Percentiles rank a stretch among this genome's conserved stretches.
phyloP scores from a whole-genome alignment of 305 asterid genomes.

The Fraxinus sp. region DNA sequence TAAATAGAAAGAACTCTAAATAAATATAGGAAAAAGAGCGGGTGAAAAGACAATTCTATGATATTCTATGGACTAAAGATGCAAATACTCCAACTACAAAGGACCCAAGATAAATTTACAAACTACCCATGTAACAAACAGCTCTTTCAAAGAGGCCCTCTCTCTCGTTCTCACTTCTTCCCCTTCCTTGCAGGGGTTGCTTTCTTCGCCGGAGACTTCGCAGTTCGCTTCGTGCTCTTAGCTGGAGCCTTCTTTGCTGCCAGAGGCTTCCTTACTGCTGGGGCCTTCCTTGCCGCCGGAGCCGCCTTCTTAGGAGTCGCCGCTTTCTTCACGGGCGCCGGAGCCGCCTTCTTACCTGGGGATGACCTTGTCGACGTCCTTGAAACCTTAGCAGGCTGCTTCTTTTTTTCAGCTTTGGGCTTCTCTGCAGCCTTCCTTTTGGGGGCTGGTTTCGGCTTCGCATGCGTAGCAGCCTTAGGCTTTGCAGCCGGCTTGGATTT shows the following conservation, averaged over 20 bases:
- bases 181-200: constrained; percentile 46
- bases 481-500: constrained; percentile 35
- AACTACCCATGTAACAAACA: constrained; percentile 49
- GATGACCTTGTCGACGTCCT: constrained; percentile 52
- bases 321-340: constrained; percentile 16
- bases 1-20: not conserved
- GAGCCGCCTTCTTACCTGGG: constrained; percentile 45
- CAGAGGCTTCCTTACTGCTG: constrained; percentile 30
- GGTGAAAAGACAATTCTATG: constrained; percentile 15
- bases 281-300: constrained; percentile 43
- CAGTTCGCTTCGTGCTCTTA: constrained; percentile 33
- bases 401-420: constrained; percentile 45
- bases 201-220: constrained; percentile 61
- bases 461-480: constrained; percentile 25
- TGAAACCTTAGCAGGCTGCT: constrained; percentile 47
- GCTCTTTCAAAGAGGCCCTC: constrained; percentile 12
- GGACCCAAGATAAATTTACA: constrained; percentile 48
- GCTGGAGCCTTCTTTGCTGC: constrained; percentile 36
- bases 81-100: constrained; percentile 31
- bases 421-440: constrained; percentile 56
- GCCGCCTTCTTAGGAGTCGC: constrained; percentile 43
- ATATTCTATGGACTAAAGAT: constrained; percentile 21
- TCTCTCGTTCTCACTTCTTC: constrained; percentile 48
- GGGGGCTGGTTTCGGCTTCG: constrained; percentile 39
- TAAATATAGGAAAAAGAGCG: not conserved